Base-by-base conservation (phyloP, 2,329 filamentous ascomycete species). In the Penicillium sp. region DNA sequence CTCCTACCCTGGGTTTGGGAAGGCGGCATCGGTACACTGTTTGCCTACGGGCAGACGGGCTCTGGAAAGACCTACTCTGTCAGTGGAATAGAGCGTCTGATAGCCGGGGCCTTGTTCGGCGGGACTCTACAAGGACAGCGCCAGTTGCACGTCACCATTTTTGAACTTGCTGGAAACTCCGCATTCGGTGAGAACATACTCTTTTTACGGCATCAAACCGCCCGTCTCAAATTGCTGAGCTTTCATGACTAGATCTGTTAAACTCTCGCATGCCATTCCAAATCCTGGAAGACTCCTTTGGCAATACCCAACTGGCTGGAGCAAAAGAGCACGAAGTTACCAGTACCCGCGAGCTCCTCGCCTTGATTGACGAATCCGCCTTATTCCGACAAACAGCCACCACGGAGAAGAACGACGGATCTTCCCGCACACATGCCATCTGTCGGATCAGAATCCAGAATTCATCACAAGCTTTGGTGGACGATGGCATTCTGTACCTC, bases 11-110 rank as follows among this genome's bases (percentile, higher is more conserved):
- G 68, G 64, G 71, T 70, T 0, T 74, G 71, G 71, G 54, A 64
- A 18, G 75, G 76, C 10, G 73, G 74, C 14, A 66, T 77, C 18
- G 69, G 90, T 69, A 95, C 90, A 6, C 91, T 95, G 46, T 95
- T 96, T 59, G 90, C 89, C 22, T 95, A 96, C 66, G 90, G 89
- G n/a, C 90, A 96, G 68, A 95, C 90, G 0, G 90, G 89, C 32
- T 95, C 89, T 0, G 89, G 90, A 57, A 96, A 95, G 68, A 95
- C 89, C 10, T 95, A 95, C 69, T 95, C 90, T 29, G 95, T 96
- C 88, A 91, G 88, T 1, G 89, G 89, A 42, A 78, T 95, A 9
- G 85, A 90, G 48, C 50, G 66, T 9, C 63, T 74, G 2, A 81
- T 84, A 24, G 77, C 76, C 4, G 88, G 95, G 61, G 86, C 83